Conservation (phyloP, 73 alveolate species). For the Paramecium caudatum region DNA sequence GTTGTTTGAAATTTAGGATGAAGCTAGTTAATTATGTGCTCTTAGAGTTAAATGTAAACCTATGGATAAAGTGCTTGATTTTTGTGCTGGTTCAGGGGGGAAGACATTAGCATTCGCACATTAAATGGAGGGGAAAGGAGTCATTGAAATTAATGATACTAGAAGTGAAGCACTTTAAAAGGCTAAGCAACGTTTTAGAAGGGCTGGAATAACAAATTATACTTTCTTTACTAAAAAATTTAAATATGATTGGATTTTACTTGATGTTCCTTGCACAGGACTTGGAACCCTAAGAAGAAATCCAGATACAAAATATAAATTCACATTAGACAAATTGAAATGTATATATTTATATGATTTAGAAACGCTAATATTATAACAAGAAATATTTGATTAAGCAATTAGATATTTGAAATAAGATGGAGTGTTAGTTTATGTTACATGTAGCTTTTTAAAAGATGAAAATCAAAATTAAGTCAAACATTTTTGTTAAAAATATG, state of each 20-base stretch:
- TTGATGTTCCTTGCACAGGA: constrained; percentile 92
- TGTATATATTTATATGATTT: constrained; percentile 1
- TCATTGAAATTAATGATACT: constrained; percentile 75
- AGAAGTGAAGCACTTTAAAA: constrained; percentile 77
- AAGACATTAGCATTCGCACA: constrained; percentile 82
- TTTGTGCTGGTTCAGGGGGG: constrained; percentile 88
- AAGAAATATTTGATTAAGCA: constrained; percentile 80
- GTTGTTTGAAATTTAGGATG: constrained; percentile 87
- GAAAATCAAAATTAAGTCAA: constrained; percentile 82
- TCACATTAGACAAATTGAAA: constrained; percentile 77
- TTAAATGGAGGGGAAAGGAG: constrained; percentile 70
- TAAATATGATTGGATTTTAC: constrained; percentile 89
- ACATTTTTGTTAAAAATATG: constrained; percentile 82
- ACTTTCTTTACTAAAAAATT: constrained; percentile 77
- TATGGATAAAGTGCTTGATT: constrained; percentile 85
- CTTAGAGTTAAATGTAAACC: constrained; percentile 87
- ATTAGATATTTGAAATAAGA: constrained; percentile 75
- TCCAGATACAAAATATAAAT: constrained; percentile 90
- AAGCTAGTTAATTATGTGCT: constrained; percentile 85
- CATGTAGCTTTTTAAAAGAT: constrained; percentile 84
- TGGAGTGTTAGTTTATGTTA: constrained; percentile 86
- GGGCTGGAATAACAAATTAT: constrained; percentile 83
- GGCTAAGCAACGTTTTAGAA: constrained; percentile 85
- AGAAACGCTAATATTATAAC: constrained; percentile 79
- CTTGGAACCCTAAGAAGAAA: constrained; percentile 89